Evolutionary conservation across 305 asterid species (phyloP).

Genomic region (Solanum hybrid): DNA sequence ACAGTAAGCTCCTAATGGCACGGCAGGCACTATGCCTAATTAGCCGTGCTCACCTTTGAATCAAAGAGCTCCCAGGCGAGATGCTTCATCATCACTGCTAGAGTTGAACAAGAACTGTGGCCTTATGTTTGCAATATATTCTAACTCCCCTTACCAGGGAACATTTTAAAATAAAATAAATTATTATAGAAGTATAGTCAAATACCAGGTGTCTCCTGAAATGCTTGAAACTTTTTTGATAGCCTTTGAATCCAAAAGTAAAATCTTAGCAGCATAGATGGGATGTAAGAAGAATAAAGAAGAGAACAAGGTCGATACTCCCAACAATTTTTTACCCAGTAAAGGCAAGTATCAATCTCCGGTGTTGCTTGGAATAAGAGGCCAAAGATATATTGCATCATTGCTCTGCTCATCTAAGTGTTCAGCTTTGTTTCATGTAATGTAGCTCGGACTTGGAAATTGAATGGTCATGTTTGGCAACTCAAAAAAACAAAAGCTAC

Average conservation of each 20-base stretch:
- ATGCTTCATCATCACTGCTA: constrained; percentile 92
- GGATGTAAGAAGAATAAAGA: constrained; percentile 42
- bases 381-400: constrained; percentile 55
- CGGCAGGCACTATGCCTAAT: constrained; percentile 96
- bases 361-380: constrained; percentile 53
- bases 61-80: constrained; percentile 84
- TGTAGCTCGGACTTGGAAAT: constrained; percentile 42
- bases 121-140: constrained; percentile 60
- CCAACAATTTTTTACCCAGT: constrained; percentile 60
- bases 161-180: constrained; percentile 24
- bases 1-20: constrained; percentile 71
- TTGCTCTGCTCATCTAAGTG: constrained; percentile 34
- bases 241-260: constrained; percentile 63
- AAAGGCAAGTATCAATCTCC: constrained; percentile 45
- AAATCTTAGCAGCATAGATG: constrained; percentile 60
- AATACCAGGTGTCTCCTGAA: constrained; percentile 69
- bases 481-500: constrained; percentile 14
- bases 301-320: constrained; percentile 60
- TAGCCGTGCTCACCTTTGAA: constrained; percentile 99
- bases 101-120: constrained; percentile 69
- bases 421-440: constrained; percentile 50
- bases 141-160: constrained; percentile 99
- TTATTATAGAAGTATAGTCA: constrained; percentile 34
- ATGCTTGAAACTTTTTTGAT: constrained; percentile 61
- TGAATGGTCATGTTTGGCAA: constrained; percentile 20